A percentile compares a stretch with the other conserved stretches of the same genome.
Conservation (phyloP, 2,329 filamentous ascomycete genomes). For the Cladosporium sp. region DNA sequence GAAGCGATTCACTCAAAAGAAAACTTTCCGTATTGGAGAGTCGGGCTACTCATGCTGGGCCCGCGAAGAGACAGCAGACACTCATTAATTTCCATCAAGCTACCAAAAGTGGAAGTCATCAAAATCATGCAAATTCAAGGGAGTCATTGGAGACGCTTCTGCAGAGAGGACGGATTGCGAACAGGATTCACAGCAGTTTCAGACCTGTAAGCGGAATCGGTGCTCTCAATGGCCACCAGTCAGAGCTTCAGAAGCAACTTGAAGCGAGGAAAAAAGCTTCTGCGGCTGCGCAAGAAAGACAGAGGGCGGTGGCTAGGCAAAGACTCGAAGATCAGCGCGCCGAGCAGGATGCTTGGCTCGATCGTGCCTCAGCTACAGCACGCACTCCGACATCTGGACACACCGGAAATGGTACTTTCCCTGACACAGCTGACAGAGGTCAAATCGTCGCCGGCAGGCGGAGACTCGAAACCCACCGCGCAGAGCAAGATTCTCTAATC, state of each 20-base stretch:
- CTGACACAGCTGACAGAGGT: neutral
- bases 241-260: neutral
- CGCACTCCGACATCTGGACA: neutral
- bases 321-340: neutral
- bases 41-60: neutral
- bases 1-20: neutral
- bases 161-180: neutral
- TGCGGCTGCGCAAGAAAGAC: neutral
- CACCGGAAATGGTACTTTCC: neutral
- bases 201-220: neutral
- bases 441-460: neutral
- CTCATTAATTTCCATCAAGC: neutral
- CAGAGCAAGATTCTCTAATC: neutral
- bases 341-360: neutral
- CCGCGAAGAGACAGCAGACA: neutral
- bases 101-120: neutral
- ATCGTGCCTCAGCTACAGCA: neutral
- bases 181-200: neutral
- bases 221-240: neutral
- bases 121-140: neutral
- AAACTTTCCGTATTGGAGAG: neutral
- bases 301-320: neutral
- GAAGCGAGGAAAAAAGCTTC: neutral
- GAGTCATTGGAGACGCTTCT: neutral
- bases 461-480: neutral